Conservation (phyloP, 768 basidiomycete species). For the Phylloporus sp. region DNA sequence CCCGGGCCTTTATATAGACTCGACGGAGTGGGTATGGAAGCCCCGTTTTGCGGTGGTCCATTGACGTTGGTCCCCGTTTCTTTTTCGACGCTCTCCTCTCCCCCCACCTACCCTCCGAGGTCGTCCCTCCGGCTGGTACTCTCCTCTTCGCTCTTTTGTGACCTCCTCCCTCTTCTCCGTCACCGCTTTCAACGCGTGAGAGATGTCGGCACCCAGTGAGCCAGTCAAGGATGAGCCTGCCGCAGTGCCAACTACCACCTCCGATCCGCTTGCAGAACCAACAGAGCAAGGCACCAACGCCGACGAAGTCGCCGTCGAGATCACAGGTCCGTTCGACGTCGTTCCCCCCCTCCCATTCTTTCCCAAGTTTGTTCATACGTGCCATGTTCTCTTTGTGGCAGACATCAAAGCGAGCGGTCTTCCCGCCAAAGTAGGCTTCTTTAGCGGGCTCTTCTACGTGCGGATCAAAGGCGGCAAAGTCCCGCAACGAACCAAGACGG, state of each 20-base stretch:
- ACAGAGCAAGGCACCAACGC: conserved; percentile 1
- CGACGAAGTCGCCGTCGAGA: conserved; percentile 25
- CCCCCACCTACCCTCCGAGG: not conserved
- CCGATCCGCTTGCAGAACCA: not conserved
- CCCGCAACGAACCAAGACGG: conserved; percentile 24
- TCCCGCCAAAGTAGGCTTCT: conserved; percentile 30
- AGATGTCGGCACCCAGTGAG: conserved; percentile 14
- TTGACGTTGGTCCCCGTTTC: too few relatives aligned
- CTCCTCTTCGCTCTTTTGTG: too few relatives aligned
- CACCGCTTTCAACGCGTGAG: not conserved
- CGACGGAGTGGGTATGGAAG: conserved; percentile 6
- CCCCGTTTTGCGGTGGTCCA: not conserved
- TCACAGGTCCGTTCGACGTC: conserved; percentile 19
- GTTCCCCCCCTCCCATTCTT: too few relatives aligned
- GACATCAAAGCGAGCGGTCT: conserved; percentile 33
- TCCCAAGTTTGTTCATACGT: too few relatives aligned
- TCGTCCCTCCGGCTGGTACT: too few relatives aligned
- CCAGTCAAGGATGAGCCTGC: conserved; percentile 1
- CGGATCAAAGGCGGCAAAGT: conserved; percentile 27
- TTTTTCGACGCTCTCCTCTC: not conserved
- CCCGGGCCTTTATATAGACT: conserved; percentile 20
- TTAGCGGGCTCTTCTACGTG: conserved; percentile 27
- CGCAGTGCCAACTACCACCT: not conserved
- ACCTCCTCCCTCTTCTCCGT: not conserved
- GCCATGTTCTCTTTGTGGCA: too few relatives aligned